These are phyloP conservation scores for Ziziphus jujuba DNA, from an alignment of 306 rosid species.

Conservation along the genomic window DNA sequence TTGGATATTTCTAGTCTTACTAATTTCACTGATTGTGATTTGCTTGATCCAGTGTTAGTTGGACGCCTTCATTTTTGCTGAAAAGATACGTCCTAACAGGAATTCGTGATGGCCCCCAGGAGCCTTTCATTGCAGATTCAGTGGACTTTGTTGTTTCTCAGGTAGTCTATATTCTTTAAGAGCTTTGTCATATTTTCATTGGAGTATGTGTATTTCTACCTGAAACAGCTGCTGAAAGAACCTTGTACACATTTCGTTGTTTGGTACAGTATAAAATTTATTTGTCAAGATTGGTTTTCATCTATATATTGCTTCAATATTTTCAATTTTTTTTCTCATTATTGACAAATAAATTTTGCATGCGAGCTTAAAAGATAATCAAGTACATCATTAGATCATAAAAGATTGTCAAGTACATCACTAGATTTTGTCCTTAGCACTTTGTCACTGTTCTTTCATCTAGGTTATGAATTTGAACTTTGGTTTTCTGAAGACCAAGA, in stretches of 20 bases:
- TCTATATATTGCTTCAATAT: neutral
- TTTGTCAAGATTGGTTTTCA: neutral
- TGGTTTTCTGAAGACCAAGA: neutral
- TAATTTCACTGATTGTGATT: slow-evolving; percentile 37
- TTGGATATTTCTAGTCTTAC: slow-evolving; percentile 14
- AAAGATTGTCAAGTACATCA: neutral
- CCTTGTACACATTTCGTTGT: slow-evolving; percentile 10
- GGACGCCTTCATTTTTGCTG: slow-evolving; percentile 98
- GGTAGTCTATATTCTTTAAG: slow-evolving; percentile 63
- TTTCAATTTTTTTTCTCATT: neutral
- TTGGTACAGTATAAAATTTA: neutral
- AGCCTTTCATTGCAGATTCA: slow-evolving; percentile 98
- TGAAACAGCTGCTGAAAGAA: slow-evolving; percentile 3
- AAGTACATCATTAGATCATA: neutral
- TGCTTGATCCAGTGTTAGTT: slow-evolving; percentile 74
- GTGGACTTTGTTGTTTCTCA: slow-evolving; percentile 99
- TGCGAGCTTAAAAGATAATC: neutral
- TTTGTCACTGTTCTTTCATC: neutral
- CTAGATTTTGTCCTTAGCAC: neutral
- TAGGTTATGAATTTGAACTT: neutral
- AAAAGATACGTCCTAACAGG: slow-evolving; percentile 96
- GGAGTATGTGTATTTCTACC: neutral
- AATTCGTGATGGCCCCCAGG: slow-evolving; percentile 96
- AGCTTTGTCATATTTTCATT: slow-evolving; percentile 23
- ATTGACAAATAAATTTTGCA: neutral